Percentiles rank a stretch among this genome's conserved stretches.
Evolutionary conservation across 2,329 filamentous ascomycete genomes (phyloP).

Genomic region (Calonectria henricotiae): DNA sequence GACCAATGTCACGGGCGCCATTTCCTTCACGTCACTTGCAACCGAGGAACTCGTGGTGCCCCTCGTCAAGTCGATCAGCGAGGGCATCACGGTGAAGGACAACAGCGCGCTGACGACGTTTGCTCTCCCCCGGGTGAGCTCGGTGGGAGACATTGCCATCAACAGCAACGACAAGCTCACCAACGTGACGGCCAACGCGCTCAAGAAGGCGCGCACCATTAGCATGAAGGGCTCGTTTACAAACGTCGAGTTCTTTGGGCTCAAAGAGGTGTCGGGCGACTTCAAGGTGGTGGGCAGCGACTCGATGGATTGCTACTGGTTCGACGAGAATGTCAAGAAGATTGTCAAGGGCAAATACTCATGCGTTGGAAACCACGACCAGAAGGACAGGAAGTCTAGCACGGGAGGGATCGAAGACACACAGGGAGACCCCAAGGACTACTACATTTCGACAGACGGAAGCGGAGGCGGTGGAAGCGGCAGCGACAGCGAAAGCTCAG

Average conservation of each 20-base stretch:
- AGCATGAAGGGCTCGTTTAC: slow-evolving; percentile 48
- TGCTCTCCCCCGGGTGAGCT: slow-evolving; percentile 48
- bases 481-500: slow-evolving; percentile 4
- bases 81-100: slow-evolving; percentile 49
- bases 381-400: slow-evolving; percentile 50
- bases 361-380: slow-evolving; percentile 50
- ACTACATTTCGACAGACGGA: slow-evolving; percentile 41
- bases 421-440: slow-evolving; percentile 49
- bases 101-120: slow-evolving; percentile 49
- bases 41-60: slow-evolving; percentile 49
- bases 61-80: slow-evolving; percentile 48
- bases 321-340: slow-evolving; percentile 50
- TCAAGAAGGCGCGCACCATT: slow-evolving; percentile 50
- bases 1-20: slow-evolving; percentile 46
- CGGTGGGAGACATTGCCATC: slow-evolving; percentile 47
- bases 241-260: slow-evolving; percentile 51
- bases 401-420: slow-evolving; percentile 53
- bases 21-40: slow-evolving; percentile 46
- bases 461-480: slow-evolving; percentile 22
- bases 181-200: slow-evolving; percentile 53
- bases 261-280: slow-evolving; percentile 51
- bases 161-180: slow-evolving; percentile 47
- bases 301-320: slow-evolving; percentile 55
- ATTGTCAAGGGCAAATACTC: slow-evolving; percentile 50
- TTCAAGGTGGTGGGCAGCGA: slow-evolving; percentile 50